Evolutionary conservation across 108 stramenopile species (phyloP).

Genomic region (Cyclotella atomus): DNA sequence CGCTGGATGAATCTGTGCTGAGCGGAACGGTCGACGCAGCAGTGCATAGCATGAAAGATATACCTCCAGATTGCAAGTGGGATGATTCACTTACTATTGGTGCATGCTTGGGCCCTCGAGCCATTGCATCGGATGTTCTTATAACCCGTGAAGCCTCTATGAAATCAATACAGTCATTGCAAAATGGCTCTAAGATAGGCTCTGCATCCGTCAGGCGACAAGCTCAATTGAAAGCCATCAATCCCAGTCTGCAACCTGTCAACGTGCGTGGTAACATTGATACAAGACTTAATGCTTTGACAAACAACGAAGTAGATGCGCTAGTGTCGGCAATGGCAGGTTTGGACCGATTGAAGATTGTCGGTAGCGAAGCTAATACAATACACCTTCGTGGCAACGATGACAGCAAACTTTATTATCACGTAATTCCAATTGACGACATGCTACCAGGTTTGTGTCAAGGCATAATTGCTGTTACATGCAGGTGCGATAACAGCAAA

Average conservation of each 20-base stretch:
- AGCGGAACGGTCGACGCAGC: conserved; percentile 20
- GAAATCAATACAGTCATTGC: conserved; percentile 20
- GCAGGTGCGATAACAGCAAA: conserved; percentile 10
- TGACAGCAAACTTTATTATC: not conserved
- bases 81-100: conserved; percentile 5
- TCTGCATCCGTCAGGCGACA: conserved; percentile 28
- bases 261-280: conserved; percentile 35
- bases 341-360: conserved; percentile 16
- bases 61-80: conserved; percentile 34
- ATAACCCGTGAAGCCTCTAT: conserved; percentile 5
- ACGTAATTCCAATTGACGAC: conserved; percentile 7
- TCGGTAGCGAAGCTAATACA: not conserved
- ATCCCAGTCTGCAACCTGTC: conserved; percentile 10
- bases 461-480: conserved; percentile 28
- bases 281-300: conserved; percentile 19
- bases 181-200: conserved; percentile 16
- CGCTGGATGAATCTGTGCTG: conserved; percentile 24
- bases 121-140: conserved; percentile 24
- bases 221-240: conserved; percentile 21
- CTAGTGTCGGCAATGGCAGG: conserved; percentile 31
- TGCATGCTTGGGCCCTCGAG: conserved; percentile 11
- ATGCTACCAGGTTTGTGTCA: conserved; percentile 26
- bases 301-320: conserved; percentile 33
- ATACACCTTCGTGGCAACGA: not conserved
- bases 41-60: conserved; percentile 38